phyloP scores from a whole-genome alignment of 1,284 basidiomycete genomes.

The Ganoderma lingzhi region DNA sequence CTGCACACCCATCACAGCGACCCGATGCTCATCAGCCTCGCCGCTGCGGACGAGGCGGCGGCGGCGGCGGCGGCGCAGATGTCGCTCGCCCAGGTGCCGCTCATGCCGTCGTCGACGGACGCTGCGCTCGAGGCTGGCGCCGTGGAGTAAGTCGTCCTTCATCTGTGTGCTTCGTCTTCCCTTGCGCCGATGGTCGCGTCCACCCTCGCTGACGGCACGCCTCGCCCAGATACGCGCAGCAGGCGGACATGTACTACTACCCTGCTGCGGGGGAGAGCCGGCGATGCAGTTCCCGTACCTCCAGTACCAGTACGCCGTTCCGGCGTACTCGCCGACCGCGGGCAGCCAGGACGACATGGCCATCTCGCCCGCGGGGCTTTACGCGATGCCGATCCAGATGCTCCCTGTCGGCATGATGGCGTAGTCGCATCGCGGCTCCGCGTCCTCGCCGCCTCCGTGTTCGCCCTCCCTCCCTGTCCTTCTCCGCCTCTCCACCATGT shows the following conservation, averaged over 20 bases:
- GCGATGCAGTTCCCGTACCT: conserved; percentile 28
- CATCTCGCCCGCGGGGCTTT: conserved; percentile 24
- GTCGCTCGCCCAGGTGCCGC: conserved; percentile 29
- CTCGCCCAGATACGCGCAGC: conserved; percentile 22
- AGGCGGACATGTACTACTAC: conserved; percentile 27
- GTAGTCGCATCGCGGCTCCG: conserved; percentile 6
- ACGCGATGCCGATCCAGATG: conserved; percentile 27
- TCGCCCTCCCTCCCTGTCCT: not conserved
- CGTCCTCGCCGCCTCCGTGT: not conserved
- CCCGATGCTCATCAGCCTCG: conserved; percentile 26
- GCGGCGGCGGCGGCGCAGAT: conserved; percentile 26
- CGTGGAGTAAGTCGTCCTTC: conserved; percentile 20
- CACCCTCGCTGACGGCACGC: conserved; percentile 4
- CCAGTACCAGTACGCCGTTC: conserved; percentile 27
- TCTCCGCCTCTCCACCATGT: not conserved
- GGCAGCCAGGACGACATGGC: conserved; percentile 19
- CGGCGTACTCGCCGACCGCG: conserved; percentile 14
- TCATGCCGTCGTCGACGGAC: conserved; percentile 21
- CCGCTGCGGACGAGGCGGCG: conserved; percentile 21
- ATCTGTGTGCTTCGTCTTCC: not conserved
- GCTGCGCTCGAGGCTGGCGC: conserved; percentile 21
- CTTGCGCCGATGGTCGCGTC: not conserved
- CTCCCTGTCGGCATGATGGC: conserved; percentile 25
- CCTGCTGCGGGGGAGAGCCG: conserved; percentile 10
- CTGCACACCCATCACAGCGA: conserved; percentile 21